Conservation (phyloP, 2,329 filamentous ascomycete genomes). For the Sclerotinia subarctica region DNA sequence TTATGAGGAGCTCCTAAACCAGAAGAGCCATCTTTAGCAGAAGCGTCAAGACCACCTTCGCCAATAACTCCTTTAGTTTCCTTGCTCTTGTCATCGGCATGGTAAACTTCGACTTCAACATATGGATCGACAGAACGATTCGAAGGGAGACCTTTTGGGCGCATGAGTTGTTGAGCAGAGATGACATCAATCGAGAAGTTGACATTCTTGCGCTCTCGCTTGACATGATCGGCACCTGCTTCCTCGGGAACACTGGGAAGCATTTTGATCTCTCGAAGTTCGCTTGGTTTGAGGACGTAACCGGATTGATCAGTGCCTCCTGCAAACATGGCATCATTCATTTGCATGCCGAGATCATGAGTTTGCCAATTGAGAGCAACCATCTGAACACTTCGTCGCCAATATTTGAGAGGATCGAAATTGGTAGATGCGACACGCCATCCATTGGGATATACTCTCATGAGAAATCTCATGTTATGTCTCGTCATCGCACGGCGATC, state of each 20-base stretch:
- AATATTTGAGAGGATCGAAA: constrained; percentile 90
- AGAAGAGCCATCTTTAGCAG: constrained; percentile 60
- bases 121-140: constrained; percentile 85
- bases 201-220: constrained; percentile 77
- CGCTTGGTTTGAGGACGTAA: constrained; percentile 89
- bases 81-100: constrained; percentile 89
- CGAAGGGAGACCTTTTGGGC: constrained; percentile 68
- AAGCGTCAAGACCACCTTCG: constrained; percentile 63
- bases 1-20: constrained; percentile 71
- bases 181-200: constrained; percentile 84
- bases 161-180: constrained; percentile 91
- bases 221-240: constrained; percentile 53
- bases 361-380: constrained; percentile 98
- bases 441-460: constrained; percentile 88
- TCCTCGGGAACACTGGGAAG: constrained; percentile 50
- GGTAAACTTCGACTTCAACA: constrained; percentile 90
- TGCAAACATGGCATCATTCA: constrained; percentile 97
- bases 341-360: constrained; percentile 90
- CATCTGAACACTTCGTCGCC: constrained; percentile 97
- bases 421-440: constrained; percentile 84
- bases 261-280: constrained; percentile 70
- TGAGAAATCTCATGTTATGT: constrained; percentile 88
- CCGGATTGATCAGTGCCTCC: constrained; percentile 81
- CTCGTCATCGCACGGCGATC: constrained; percentile 76
- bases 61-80: constrained; percentile 71